A percentile compares a stretch with the other conserved stretches of the same genome.
These are phyloP conservation scores for Achaetomiella virescens DNA, from an alignment of 495 filamentous ascomycete genomes.

Conservation along the genomic window DNA sequence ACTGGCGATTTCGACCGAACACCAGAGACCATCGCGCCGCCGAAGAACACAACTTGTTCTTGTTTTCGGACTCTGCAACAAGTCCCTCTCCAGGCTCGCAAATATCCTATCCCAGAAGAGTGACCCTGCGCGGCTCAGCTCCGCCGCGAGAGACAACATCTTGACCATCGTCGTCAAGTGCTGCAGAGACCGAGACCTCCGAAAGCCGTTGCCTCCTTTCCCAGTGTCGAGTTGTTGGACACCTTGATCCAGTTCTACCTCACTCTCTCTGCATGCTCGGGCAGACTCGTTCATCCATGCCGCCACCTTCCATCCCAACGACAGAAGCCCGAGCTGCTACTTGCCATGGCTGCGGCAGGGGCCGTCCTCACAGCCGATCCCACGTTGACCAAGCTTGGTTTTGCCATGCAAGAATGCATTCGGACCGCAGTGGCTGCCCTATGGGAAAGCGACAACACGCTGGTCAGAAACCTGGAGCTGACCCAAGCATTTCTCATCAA, in stretches of 20 bases:
- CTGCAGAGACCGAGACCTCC: conserved; percentile 6
- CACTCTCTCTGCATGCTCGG: not conserved
- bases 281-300: conserved; percentile 14
- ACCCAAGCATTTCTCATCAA: conserved; percentile 45
- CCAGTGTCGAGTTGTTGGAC: conserved; percentile 12
- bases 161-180: conserved; percentile 5
- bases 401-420: conserved; percentile 49
- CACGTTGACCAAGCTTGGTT: conserved; percentile 49
- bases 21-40: conserved; percentile 1
- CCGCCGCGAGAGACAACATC: conserved; percentile 10
- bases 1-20: conserved; percentile 12
- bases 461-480: conserved; percentile 38
- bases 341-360: conserved; percentile 42
- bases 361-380: conserved; percentile 43
- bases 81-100: not conserved
- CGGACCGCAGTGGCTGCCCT: conserved; percentile 37
- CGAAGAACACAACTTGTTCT: conserved; percentile 10
- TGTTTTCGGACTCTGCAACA: not conserved
- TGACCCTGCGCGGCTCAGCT: not conserved
- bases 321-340: conserved; percentile 42
- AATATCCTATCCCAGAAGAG: not conserved
- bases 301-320: conserved; percentile 12
- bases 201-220: conserved; percentile 10
- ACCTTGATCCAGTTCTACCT: conserved; percentile 16
- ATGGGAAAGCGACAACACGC: conserved; percentile 35